Percentiles rank a stretch among this genome's conserved stretches.
Conservation (phyloP, 2,329 filamentous ascomycete genomes). For the Fusarium phyllophilum region DNA sequence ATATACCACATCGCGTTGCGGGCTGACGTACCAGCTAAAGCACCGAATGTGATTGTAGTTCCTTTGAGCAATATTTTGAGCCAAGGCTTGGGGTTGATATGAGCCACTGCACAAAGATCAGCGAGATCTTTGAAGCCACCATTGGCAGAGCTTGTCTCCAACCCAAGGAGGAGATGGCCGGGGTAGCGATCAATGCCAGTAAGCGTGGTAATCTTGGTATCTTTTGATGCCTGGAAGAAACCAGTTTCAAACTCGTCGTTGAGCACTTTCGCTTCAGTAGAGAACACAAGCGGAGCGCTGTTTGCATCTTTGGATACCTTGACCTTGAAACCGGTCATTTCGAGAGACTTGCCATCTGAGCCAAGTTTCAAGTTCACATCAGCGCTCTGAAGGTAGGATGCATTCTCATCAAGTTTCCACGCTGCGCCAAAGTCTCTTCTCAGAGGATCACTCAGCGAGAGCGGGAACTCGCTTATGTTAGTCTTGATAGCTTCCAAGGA, state of each 20-base stretch:
- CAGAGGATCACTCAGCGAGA: not conserved
- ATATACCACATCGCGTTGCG: not conserved
- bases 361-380: not conserved
- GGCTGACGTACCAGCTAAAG: not conserved
- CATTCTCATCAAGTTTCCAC: not conserved
- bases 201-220: fast-evolving
- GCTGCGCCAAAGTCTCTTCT: not conserved
- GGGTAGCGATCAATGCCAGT: not conserved
- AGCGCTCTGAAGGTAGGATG: not conserved
- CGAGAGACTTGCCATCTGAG: not conserved
- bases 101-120: not conserved
- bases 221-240: fast-evolving
- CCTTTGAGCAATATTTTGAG: fast-evolving
- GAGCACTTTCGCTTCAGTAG: not conserved
- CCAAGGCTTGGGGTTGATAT: fast-evolving
- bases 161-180: fast-evolving
- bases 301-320: not conserved
- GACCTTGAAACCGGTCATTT: fast-evolving
- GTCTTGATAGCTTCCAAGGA: not conserved
- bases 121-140: fast-evolving
- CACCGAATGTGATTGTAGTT: fast-evolving
- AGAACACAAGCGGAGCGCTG: not conserved
- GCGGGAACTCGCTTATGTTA: fast-evolving
- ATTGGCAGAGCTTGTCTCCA: fast-evolving
- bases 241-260: not conserved